Evolutionary conservation across 1,284 basidiomycete genomes (phyloP), one percentile per base, ranked within the genome.

Genomic region (Ceratobasidium sp.): DNA sequence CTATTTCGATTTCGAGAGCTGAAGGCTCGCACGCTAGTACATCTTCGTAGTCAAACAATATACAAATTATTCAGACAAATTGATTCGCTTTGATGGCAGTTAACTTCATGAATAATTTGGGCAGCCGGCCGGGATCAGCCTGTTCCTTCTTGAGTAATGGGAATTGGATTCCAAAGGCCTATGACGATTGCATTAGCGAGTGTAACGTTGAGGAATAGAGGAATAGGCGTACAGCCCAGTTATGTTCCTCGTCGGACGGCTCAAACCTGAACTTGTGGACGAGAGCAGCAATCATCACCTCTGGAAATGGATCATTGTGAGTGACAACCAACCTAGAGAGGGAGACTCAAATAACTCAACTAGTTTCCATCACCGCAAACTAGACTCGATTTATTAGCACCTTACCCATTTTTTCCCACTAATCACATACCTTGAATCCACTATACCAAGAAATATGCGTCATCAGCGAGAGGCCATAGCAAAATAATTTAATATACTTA

Each of bases 351-450:
- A 15, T 2, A 31, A 72, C 69, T 24, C 53, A 72, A 72, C 69
- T 72, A 47, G 51, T 72, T 57, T 72, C 69, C 57, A 72, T 36
- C 8, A 72, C 15, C 9, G 69, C 56, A 51, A 72, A 72, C 62
- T 64, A 11, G 7, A 17, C 22, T 11, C 3, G 47, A 48, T 27
- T 41, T 1, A 44, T 63, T 27, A 48, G 41, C 11, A 47, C 2
- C 31, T 4, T 15, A 29, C 22, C 47, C 5, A 45, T 44, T 22
- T 24, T 44, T 22, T 36, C 33, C 2, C 17, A 47, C 24, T 11
- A 24, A 22, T 41, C 14, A 14, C 62, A 7, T 14, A 64, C 62
- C 69, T 72, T 72, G 56, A 72, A 72, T 14, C 57, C 69, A 41
- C 69, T 62, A 36, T 44, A n/a, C 7, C 22, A 4, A n/a, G n/a